phyloP scores from a whole-genome alignment of 2,329 filamentous ascomycete species.

The Ceratocystiopsis minuta region DNA sequence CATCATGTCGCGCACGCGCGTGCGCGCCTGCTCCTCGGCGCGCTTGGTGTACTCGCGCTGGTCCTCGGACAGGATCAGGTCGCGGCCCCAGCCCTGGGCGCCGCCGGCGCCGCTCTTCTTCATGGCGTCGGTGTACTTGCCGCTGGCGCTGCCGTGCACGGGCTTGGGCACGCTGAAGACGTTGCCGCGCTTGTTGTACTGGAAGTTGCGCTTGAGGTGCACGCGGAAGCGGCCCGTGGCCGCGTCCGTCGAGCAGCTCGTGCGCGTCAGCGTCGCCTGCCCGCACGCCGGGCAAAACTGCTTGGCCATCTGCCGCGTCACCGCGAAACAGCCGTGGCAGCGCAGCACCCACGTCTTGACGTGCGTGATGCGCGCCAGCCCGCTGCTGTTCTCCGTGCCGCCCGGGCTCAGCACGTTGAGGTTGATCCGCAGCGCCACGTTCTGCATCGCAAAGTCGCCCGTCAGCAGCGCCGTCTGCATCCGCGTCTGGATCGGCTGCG shows the following conservation, averaged over 20 bases:
- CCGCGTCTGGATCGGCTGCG: conserved; percentile 36
- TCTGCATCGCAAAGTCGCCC: conserved; percentile 95
- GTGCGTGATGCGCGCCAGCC: conserved; percentile 62
- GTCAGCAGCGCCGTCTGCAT: conserved; percentile 87
- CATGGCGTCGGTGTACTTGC: conserved; percentile 41
- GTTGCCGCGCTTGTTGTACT: conserved; percentile 89
- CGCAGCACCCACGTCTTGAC: conserved; percentile 80
- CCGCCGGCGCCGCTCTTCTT: conserved; percentile 39
- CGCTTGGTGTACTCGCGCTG: conserved; percentile 73
- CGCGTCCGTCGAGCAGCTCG: conserved; percentile 63
- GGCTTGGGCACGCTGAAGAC: conserved; percentile 88
- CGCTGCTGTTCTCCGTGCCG: conserved; percentile 14
- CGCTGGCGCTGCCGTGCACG: conserved; percentile 60
- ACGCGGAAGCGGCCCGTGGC: conserved; percentile 63
- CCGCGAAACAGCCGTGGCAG: conserved; percentile 83
- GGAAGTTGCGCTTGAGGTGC: conserved; percentile 85
- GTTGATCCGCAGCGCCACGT: conserved; percentile 87
- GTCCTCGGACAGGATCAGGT: conserved; percentile 77
- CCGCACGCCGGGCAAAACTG: conserved; percentile 91
- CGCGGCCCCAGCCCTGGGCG: conserved; percentile 70
- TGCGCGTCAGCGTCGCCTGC: conserved; percentile 67
- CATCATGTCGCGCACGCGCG: conserved; percentile 69
- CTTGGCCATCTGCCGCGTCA: conserved; percentile 65
- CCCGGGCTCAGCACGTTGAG: conserved; percentile 44
- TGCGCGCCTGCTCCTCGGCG: conserved; percentile 43